Conservation (phyloP, 1,139 yeast genomes). For the Casaregolazyma suthepensis region DNA sequence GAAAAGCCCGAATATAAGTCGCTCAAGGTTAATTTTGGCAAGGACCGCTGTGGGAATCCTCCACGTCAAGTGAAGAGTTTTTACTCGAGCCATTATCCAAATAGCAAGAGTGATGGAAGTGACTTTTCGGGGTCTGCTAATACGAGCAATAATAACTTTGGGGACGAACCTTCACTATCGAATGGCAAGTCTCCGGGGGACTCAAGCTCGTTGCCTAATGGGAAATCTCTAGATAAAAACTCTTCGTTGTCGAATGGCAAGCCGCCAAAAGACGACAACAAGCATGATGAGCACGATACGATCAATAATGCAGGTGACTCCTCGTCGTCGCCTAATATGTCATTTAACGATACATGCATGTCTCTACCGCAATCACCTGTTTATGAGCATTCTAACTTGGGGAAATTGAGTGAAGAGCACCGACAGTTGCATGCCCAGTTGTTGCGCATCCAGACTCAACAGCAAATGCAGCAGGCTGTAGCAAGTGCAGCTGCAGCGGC, state of each 20-base stretch:
- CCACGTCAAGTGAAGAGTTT: slow-evolving; percentile 34
- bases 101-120: slow-evolving; percentile 10
- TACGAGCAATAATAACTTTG: background rate
- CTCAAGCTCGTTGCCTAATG: background rate
- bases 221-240: background rate
- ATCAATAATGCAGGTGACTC: background rate
- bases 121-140: background rate
- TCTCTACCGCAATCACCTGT: slow-evolving; percentile 9
- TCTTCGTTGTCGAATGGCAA: background rate
- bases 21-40: slow-evolving; percentile 78
- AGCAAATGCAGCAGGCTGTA: slow-evolving; percentile 9
- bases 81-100: slow-evolving; percentile 4
- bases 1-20: slow-evolving; percentile 41
- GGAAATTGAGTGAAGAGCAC: slow-evolving; percentile 6
- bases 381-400: slow-evolving; percentile 2
- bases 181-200: background rate
- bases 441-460: slow-evolving; percentile 8
- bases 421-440: slow-evolving; percentile 8
- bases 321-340: slow-evolving; percentile 7
- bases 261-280: background rate
- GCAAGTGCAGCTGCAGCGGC: slow-evolving; percentile 11
- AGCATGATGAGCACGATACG: background rate
- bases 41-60: slow-evolving; percentile 88
- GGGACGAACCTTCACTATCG: background rate
- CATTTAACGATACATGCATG: slow-evolving; percentile 6